A percentile compares a stretch with the other conserved stretches of the same genome.
phyloP scores from a whole-genome alignment of 1,284 basidiomycete genomes.

The Puccinia novopanici region DNA sequence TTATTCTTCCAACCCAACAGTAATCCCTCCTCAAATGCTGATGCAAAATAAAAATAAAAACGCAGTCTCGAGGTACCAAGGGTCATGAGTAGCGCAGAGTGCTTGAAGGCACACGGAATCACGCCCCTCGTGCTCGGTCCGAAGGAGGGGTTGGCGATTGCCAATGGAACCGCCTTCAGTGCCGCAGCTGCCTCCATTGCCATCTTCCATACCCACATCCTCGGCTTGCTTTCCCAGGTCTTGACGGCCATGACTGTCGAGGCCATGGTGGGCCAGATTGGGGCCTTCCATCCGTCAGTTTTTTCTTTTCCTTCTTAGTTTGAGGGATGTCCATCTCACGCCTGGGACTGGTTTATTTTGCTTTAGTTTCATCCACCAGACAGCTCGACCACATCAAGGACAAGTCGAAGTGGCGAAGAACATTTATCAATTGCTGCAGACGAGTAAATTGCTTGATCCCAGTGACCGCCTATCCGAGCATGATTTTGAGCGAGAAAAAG shows the following conservation, averaged over 20 bases:
- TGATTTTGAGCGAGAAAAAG: constrained; percentile 67
- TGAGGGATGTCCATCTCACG: too few relatives aligned
- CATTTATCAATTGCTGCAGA: constrained; percentile 71
- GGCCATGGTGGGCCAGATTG: constrained; percentile 72
- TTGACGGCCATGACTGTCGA: constrained; percentile 84
- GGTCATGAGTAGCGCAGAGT: constrained; percentile 68
- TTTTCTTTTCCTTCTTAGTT: too few relatives aligned
- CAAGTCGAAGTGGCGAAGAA: constrained; percentile 75
- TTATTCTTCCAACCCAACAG: too few relatives aligned
- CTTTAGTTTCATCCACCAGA: constrained; percentile 72
- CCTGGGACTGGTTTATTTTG: too few relatives aligned
- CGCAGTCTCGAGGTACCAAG: neutral
- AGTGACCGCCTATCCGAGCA: constrained; percentile 64
- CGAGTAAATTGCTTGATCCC: constrained; percentile 72
- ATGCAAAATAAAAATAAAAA: too few relatives aligned
- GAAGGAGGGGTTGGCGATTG: constrained; percentile 78
- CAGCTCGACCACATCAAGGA: constrained; percentile 80
- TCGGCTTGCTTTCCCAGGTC: constrained; percentile 72
- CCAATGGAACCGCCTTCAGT: constrained; percentile 83
- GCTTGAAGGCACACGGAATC: constrained; percentile 69
- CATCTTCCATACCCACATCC: constrained; percentile 71
- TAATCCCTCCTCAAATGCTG: too few relatives aligned
- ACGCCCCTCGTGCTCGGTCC: constrained; percentile 71
- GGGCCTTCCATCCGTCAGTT: constrained; percentile 67
- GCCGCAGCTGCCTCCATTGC: constrained; percentile 62